Percentiles rank a stretch among this genome's conserved stretches.
Evolutionary conservation across 495 filamentous ascomycete genomes (phyloP).

Genomic region (Talaromyces borbonicus): DNA sequence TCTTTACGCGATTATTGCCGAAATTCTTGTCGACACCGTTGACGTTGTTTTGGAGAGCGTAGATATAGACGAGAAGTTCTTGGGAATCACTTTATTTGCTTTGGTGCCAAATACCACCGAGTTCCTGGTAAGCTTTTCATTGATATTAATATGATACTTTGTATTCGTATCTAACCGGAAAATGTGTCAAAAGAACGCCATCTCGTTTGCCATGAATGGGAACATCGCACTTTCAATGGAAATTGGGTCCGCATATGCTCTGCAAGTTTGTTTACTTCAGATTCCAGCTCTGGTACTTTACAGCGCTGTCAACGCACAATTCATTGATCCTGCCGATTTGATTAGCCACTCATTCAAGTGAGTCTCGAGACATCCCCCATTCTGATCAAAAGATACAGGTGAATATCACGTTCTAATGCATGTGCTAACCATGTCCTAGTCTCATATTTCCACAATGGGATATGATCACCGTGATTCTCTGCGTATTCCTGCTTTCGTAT

Average conservation of each 20-base stretch:
- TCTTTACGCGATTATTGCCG: conserved; percentile 90
- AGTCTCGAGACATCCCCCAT: conserved; percentile 12
- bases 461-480: conserved; percentile 94
- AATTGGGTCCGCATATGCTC: conserved; percentile 92
- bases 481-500: conserved; percentile 93
- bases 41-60: conserved; percentile 85
- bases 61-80: conserved; percentile 93
- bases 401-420: background rate
- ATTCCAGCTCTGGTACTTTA: conserved; percentile 90
- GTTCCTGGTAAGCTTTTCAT: conserved; percentile 65
- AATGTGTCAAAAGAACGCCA: conserved; percentile 68
- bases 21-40: conserved; percentile 93
- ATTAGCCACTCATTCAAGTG: conserved; percentile 72
- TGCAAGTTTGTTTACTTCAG: conserved; percentile 96
- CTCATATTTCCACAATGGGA: conserved; percentile 99
- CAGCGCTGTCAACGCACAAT: conserved; percentile 53
- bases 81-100: conserved; percentile 94
- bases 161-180: conserved; percentile 20
- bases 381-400: too few relatives aligned
- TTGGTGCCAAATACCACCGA: conserved; percentile 97
- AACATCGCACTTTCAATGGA: conserved; percentile 99
- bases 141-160: background rate
- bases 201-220: conserved; percentile 99
- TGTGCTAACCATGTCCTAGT: conserved; percentile 26
- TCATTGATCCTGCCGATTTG: conserved; percentile 47